phyloP scores from a whole-genome alignment of 345 rosid species.

The Rhodamnia argentea region DNA sequence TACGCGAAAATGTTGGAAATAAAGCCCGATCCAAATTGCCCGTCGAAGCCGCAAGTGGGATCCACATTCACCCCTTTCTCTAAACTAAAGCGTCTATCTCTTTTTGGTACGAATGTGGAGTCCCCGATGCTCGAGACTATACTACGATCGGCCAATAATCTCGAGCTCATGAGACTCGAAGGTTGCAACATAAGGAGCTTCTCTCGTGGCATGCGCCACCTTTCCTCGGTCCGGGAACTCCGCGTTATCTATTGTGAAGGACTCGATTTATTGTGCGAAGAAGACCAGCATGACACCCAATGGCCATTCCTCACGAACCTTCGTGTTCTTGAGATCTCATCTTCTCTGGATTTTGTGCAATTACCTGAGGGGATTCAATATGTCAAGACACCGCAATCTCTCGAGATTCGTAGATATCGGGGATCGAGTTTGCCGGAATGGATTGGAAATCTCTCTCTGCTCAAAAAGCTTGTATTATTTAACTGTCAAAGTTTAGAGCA shows the following conservation, averaged over 20 bases:
- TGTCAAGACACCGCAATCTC: rapidly evolving
- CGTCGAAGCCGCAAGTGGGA: not conserved
- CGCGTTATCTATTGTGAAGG: rapidly evolving
- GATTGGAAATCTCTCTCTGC: not conserved
- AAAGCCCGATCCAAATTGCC: not conserved
- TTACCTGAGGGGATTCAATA: not conserved
- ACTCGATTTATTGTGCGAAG: rapidly evolving
- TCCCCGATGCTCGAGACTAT: rapidly evolving
- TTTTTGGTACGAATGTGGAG: rapidly evolving
- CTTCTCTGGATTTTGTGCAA: rapidly evolving
- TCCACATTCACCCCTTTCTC: not conserved
- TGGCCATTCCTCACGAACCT: rapidly evolving
- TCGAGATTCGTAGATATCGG: no score
- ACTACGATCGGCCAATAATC: not conserved
- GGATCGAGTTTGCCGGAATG: no score
- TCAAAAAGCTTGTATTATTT: rapidly evolving
- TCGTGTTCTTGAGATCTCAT: rapidly evolving
- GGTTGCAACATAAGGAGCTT: rapidly evolving
- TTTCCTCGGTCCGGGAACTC: not conserved
- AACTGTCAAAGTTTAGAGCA: rapidly evolving
- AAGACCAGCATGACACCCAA: not conserved
- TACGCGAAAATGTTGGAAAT: rapidly evolving
- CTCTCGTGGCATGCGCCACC: rapidly evolving
- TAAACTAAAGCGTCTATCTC: rapidly evolving
- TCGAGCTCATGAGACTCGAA: rapidly evolving